These are phyloP conservation scores for Exophiala xenobiotica DNA, from an alignment of 2,329 filamentous ascomycete species.

Conservation along the genomic window DNA sequence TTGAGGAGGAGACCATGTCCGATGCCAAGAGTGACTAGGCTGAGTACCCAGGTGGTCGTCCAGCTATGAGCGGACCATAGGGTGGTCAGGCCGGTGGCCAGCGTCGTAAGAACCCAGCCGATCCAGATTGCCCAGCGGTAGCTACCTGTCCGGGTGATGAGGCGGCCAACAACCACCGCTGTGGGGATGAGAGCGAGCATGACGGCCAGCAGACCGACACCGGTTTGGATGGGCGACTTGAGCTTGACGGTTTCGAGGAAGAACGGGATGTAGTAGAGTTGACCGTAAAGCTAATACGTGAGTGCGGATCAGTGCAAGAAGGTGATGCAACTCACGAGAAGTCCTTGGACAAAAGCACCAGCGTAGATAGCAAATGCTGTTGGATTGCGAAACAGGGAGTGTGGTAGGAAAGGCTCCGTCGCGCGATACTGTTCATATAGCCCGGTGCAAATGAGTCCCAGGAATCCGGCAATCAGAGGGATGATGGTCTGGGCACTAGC, in stretches of 20 bases:
- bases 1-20: conserved; percentile 45
- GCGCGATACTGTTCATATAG: conserved; percentile 39
- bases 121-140: conserved; percentile 45
- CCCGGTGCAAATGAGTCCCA: conserved; percentile 35
- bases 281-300: conserved; percentile 45
- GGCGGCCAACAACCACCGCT: conserved; percentile 34
- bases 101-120: conserved; percentile 42
- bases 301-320: too few relatives aligned
- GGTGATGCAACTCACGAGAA: conserved; percentile 40
- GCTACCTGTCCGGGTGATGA: conserved; percentile 37
- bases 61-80: conserved; percentile 37
- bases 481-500: conserved; percentile 40
- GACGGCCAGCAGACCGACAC: conserved; percentile 41
- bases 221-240: conserved; percentile 37
- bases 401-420: conserved; percentile 39
- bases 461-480: conserved; percentile 39
- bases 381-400: conserved; percentile 39
- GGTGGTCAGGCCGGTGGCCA: conserved; percentile 41
- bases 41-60: conserved; percentile 38
- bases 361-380: conserved; percentile 42
- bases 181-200: conserved; percentile 33
- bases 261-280: conserved; percentile 45
- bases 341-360: conserved; percentile 43
- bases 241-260: conserved; percentile 42
- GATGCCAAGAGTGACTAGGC: conserved; percentile 42